Conservation (phyloP, 352 stramenopile genomes). For the Phytophthora tentaculata region DNA sequence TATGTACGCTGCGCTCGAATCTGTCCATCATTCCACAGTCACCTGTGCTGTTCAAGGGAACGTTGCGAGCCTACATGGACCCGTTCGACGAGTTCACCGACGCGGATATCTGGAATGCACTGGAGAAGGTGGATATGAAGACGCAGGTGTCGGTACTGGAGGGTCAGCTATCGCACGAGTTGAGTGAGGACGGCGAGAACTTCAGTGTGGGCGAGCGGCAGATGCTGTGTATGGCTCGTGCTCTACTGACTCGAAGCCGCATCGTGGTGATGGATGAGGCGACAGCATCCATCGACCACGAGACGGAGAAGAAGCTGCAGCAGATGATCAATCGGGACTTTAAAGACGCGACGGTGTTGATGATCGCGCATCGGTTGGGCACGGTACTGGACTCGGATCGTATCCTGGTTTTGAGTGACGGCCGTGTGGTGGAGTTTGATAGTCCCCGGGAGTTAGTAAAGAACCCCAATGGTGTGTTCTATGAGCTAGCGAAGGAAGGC, state of each 20-base stretch:
- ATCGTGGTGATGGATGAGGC: constrained; percentile 96
- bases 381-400: constrained; percentile 49
- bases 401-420: constrained; percentile 85
- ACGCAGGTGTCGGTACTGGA: constrained; percentile 3
- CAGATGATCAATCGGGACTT: constrained; percentile 3
- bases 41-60: constrained; percentile 91
- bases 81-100: constrained; percentile 86
- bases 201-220: constrained; percentile 37
- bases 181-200: background rate
- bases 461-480: constrained; percentile 52
- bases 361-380: constrained; percentile 93
- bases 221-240: constrained; percentile 89
- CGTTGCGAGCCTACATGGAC: constrained; percentile 89
- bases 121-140: constrained; percentile 79
- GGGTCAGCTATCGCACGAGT: constrained; percentile 2
- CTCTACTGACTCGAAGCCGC: constrained; percentile 52
- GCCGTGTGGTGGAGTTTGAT: constrained; percentile 87
- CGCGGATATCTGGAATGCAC: constrained; percentile 71
- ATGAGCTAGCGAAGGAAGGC: constrained; percentile 23
- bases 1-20: background rate
- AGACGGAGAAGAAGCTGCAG: constrained; percentile 1
- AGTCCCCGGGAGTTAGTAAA: constrained; percentile 62
- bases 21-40: constrained; percentile 12
- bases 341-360: constrained; percentile 87
- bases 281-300: constrained; percentile 54